Evolutionary conservation across 768 basidiomycete species (phyloP).

Genomic region (Melanogaster broomeanus): DNA sequence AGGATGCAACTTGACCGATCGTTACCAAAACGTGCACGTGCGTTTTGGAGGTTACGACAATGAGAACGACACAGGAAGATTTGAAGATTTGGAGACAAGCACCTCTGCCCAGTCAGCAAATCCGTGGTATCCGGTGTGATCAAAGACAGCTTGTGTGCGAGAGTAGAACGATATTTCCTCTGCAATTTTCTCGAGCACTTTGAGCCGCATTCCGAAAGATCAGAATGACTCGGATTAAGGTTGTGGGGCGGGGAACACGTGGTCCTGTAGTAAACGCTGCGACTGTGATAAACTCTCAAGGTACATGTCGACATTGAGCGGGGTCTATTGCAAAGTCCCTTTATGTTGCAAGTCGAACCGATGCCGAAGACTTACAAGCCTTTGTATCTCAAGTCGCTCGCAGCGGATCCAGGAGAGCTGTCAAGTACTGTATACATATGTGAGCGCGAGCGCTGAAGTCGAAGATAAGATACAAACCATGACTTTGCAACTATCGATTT

Average conservation of each 20-base stretch:
- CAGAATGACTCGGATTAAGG: background rate
- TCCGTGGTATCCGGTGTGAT: conserved; percentile 22
- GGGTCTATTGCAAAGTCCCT: too few species aligned
- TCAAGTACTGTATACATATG: background rate
- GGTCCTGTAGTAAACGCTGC: background rate
- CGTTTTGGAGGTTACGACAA: background rate
- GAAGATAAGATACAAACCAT: background rate
- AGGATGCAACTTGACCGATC: conserved; percentile 8
- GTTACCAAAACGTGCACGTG: conserved; percentile 3
- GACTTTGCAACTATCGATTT: background rate
- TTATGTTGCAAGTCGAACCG: background rate
- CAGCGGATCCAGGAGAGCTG: background rate
- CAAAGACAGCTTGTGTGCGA: conserved; percentile 17
- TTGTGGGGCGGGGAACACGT: background rate
- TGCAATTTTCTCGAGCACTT: background rate
- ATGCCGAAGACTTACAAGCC: background rate
- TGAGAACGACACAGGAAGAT: background rate
- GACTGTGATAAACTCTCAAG: conserved; percentile 3
- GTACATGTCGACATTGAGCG: background rate
- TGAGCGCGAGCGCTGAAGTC: background rate
- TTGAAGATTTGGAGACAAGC: background rate
- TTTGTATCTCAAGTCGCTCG: background rate
- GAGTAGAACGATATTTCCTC: conserved; percentile 3
- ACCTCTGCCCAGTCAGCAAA: conserved; percentile 23
- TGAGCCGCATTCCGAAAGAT: background rate